Conservation (phyloP, 225 moss, liverwort and hornwort species). For the Antitrichia curtipendula region DNA sequence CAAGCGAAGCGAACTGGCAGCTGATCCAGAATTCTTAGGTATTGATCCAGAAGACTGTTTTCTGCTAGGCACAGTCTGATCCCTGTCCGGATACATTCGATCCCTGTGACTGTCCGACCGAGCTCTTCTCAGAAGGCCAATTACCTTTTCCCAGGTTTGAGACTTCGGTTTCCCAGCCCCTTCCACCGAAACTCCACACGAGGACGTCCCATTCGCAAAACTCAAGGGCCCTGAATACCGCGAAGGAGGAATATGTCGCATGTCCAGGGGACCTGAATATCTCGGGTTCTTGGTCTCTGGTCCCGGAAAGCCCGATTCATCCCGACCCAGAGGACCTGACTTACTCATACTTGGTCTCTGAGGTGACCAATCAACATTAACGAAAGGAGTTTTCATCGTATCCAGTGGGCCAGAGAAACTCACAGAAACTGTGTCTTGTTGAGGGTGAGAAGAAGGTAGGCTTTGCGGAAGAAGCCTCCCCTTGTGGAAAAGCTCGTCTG, state of each 20-base stretch:
- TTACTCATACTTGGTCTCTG: conserved; percentile 15
- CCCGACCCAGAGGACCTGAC: conserved; percentile 20
- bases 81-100: conserved; percentile 25
- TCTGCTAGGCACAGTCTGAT: conserved; percentile 23
- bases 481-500: conserved; percentile 82
- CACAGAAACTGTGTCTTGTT: conserved; percentile 17
- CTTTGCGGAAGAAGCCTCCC: conserved; percentile 75
- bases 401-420: conserved; percentile 41
- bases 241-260: conserved; percentile 5
- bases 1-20: conserved; percentile 38
- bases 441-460: conserved; percentile 20
- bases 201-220: conserved; percentile 10
- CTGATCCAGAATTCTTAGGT: conserved; percentile 20
- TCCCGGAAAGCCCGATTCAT: conserved; percentile 15
- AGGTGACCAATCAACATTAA: conserved; percentile 4
- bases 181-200: conserved; percentile 15
- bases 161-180: conserved; percentile 41
- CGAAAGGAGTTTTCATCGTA: conserved; percentile 18
- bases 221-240: conserved; percentile 28
- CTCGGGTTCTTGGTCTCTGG: not conserved
- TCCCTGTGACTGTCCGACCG: conserved; percentile 78
- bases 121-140: conserved; percentile 66
- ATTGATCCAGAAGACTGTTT: not conserved
- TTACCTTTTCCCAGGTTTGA: conserved; percentile 75
- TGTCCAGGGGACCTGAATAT: conserved; percentile 33